Percentiles rank a stretch among this genome's conserved stretches.
Evolutionary conservation across 768 basidiomycete genomes (phyloP).

Genomic region (Boletales sp.): DNA sequence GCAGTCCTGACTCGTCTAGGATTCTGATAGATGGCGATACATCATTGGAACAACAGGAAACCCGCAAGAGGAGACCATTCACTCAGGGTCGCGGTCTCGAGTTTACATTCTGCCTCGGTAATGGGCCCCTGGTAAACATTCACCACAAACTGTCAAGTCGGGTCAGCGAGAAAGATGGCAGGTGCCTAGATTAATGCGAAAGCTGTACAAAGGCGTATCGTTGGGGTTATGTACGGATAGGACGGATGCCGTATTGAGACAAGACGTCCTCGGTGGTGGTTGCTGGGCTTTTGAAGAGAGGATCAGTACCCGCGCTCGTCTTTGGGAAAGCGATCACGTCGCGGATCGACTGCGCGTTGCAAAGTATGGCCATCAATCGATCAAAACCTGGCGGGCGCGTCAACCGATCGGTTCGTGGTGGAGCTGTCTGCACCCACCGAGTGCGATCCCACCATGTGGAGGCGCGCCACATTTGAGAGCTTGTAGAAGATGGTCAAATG

Average conservation of each 20-base stretch:
- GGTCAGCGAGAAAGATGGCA: too few species aligned
- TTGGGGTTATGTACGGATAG: constrained; percentile 15
- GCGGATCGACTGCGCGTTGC: constrained; percentile 81
- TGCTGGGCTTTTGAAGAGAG: constrained; percentile 87
- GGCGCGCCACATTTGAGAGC: constrained; percentile 89
- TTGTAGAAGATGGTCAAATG: constrained; percentile 83
- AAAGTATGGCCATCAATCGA: constrained; percentile 87
- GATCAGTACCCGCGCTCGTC: constrained; percentile 77
- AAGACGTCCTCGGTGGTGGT: constrained; percentile 49
- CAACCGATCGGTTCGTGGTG: constrained; percentile 2
- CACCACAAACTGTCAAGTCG: too few species aligned
- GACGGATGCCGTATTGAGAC: constrained; percentile 60
- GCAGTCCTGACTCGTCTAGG: too few species aligned
- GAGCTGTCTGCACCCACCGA: constrained; percentile 51
- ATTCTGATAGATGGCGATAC: too few species aligned
- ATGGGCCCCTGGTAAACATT: too few species aligned
- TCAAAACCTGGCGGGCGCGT: constrained; percentile 68
- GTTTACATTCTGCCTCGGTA: too few species aligned
- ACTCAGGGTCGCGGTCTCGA: too few species aligned
- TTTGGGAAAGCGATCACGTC: constrained; percentile 98
- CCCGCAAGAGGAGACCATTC: too few species aligned
- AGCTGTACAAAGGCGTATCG: too few species aligned
- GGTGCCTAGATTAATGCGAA: too few species aligned
- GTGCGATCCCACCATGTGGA: constrained; percentile 92
- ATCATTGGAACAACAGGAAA: too few species aligned